These are phyloP conservation scores for Scutellaria baicalensis DNA, from an alignment of 257 asterid genomes.

Conservation along the genomic window DNA sequence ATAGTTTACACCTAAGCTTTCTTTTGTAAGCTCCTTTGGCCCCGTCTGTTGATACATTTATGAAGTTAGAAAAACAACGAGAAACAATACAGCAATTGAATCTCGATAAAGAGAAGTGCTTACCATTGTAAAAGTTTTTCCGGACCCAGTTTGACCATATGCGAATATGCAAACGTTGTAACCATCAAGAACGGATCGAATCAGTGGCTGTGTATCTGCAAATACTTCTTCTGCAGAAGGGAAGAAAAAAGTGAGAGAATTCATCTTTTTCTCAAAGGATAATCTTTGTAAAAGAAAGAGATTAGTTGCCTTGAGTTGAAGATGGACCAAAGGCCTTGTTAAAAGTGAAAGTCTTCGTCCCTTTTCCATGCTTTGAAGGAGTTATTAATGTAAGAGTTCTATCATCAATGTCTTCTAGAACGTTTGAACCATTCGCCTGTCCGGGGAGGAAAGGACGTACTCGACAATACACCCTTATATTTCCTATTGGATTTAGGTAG, in stretches of 20 bases:
- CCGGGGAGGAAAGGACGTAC: slow-evolving; percentile 39
- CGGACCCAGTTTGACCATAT: slow-evolving; percentile 46
- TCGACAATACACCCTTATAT: slow-evolving; percentile 43
- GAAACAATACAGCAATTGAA: neutral
- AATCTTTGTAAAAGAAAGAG: neutral
- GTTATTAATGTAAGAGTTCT: slow-evolving; percentile 28
- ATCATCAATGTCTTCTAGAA: slow-evolving; percentile 47
- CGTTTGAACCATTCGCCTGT: slow-evolving; percentile 23
- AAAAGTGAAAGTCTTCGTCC: slow-evolving; percentile 39
- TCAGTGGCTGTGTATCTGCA: slow-evolving; percentile 40
- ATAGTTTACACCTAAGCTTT: slow-evolving; percentile 45
- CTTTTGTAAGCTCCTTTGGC: slow-evolving; percentile 35
- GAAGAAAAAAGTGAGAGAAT: neutral
- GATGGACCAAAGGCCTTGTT: slow-evolving; percentile 48
- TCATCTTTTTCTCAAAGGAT: no score
- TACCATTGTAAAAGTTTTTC: slow-evolving; percentile 42
- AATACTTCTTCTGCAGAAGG: slow-evolving; percentile 38
- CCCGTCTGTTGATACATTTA: slow-evolving; percentile 31
- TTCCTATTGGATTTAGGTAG: slow-evolving; percentile 25
- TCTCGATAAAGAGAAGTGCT: neutral
- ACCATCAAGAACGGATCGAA: slow-evolving; percentile 47
- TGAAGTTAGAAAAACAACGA: neutral
- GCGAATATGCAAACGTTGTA: slow-evolving; percentile 52
- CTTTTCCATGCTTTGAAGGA: slow-evolving; percentile 41
- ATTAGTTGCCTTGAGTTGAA: slow-evolving; percentile 42